Evolutionary conservation across 495 filamentous ascomycete genomes (phyloP), one percentile per base, ranked within the genome.

Genomic region (Chaetomium tenue): DNA sequence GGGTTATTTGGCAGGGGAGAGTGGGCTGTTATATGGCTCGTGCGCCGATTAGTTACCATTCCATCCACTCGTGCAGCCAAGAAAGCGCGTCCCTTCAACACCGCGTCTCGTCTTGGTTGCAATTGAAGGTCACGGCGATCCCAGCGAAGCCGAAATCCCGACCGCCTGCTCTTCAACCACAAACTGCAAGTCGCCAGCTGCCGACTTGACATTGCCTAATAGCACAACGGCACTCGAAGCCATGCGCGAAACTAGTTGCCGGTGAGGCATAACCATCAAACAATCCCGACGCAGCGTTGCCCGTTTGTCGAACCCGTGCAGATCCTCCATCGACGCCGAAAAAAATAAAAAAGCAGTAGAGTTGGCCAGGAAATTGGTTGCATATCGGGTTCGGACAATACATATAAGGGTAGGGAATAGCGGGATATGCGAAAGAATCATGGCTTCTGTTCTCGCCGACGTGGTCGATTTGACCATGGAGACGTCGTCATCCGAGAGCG

Each of bases 391-490:
- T 42, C 25, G 28, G 20, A 39, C 5, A n/a, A 44, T n/a, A 37
- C 33, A 37, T 37, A 37, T 7, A 18, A 33, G 39, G 23, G n/a
- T 2, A 6, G 61, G 33, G 16, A 20, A 52, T 40, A 33, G 2
- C 15, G 12, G 53, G 30, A 51, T 33, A 58, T 50, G 42, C 40
- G 23, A 13, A 26, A 12, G 30, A 44, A 22, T 15, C 54, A 58
- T 63, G 53, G 20, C 54, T n/a, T 58, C 61, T 3, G 20, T n/a
- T 28, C 3, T 22, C 15, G 22, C 20, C 53, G 13, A 58, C 42
- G 42, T 63, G 9, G 33, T 63, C 54, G 61, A 63, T 23, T n/a
- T 63, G 44, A 63, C 61, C 20, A 58, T 58, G 61, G 61, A 63
- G 11, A 56, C 61, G 53, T 63, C 61, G 4, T 58, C 61, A 20